Evolutionary conservation across 2,329 filamentous ascomycete species (phyloP).

Genomic region (Eutypa lata): DNA sequence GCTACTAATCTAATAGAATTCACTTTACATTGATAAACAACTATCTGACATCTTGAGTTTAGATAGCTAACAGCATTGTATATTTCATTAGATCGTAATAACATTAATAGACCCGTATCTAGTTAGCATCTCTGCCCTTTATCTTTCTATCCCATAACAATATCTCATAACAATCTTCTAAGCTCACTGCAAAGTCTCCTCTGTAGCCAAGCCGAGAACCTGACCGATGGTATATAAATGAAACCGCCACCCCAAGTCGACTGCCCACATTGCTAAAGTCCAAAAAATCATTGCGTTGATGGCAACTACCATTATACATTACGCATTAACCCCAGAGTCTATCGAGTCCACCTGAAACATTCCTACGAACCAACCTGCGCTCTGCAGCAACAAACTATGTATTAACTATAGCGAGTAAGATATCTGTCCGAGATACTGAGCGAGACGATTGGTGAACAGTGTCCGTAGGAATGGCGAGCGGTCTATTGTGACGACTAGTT

Average conservation of each 20-base stretch:
- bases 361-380: slow-evolving; percentile 15
- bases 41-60: too few species aligned
- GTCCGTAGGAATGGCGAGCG: slow-evolving; percentile 17
- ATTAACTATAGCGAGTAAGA: slow-evolving; percentile 27
- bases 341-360: slow-evolving; percentile 9
- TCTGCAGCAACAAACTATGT: slow-evolving; percentile 22
- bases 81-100: too few species aligned
- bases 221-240: slow-evolving; percentile 18
- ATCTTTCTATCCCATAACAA: not conserved
- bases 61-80: too few species aligned
- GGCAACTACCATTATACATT: slow-evolving; percentile 12
- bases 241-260: slow-evolving; percentile 20
- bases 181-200: slow-evolving; percentile 6
- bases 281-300: slow-evolving; percentile 10
- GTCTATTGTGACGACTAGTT: slow-evolving; percentile 21
- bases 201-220: slow-evolving; percentile 17
- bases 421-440: slow-evolving; percentile 26
- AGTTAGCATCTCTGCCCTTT: too few species aligned
- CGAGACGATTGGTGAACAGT: slow-evolving; percentile 23
- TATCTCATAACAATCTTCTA: not conserved
- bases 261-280: slow-evolving; percentile 14
- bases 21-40: too few species aligned
- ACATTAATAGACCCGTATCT: too few species aligned
- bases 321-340: slow-evolving; percentile 8
- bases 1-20: too few species aligned